These are phyloP conservation scores for Talaromyces funiculosus DNA, from an alignment of 2,329 filamentous ascomycete species.

Conservation along the genomic window DNA sequence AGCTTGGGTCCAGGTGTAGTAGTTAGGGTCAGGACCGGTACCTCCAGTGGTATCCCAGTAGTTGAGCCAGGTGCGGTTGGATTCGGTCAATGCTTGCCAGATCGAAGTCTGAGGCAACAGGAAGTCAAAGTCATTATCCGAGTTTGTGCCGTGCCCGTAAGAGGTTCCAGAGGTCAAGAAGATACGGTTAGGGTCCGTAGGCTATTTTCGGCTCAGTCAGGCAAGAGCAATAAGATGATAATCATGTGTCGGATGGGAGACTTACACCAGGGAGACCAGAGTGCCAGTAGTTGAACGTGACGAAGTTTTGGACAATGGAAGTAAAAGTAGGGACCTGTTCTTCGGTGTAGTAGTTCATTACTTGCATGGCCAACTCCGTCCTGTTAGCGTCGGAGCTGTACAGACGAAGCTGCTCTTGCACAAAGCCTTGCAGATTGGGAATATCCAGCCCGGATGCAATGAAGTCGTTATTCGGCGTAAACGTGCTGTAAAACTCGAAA, in stretches of 20 bases:
- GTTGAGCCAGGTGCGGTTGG: conserved; percentile 42
- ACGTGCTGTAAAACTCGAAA: conserved; percentile 39
- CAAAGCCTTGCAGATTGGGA: conserved; percentile 37
- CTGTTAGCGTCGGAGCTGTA: conserved; percentile 30
- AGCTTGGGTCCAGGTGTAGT: conserved; percentile 40
- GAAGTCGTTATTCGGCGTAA: conserved; percentile 24
- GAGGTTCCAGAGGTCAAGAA: conserved; percentile 39
- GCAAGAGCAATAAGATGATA: neutral
- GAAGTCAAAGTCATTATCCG: conserved; percentile 29
- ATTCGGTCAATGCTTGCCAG: conserved; percentile 38
- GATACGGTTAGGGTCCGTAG: conserved; percentile 36
- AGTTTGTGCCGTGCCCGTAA: conserved; percentile 35
- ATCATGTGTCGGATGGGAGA: neutral
- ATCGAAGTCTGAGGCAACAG: conserved; percentile 35
- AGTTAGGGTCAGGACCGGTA: conserved; percentile 41
- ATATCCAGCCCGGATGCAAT: conserved; percentile 3
- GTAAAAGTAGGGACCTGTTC: conserved; percentile 39
- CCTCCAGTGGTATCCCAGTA: conserved; percentile 42
- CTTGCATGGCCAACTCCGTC: conserved; percentile 32
- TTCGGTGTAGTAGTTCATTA: conserved; percentile 40
- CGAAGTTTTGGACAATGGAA: conserved; percentile 39
- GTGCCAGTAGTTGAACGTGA: conserved; percentile 44
- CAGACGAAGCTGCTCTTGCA: conserved; percentile 37
- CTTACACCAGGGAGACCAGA: conserved; percentile 26
- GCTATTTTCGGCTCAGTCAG: conserved; percentile 13